Conservation (phyloP, 495 filamentous ascomycete species). For the Neurospora sp. region DNA sequence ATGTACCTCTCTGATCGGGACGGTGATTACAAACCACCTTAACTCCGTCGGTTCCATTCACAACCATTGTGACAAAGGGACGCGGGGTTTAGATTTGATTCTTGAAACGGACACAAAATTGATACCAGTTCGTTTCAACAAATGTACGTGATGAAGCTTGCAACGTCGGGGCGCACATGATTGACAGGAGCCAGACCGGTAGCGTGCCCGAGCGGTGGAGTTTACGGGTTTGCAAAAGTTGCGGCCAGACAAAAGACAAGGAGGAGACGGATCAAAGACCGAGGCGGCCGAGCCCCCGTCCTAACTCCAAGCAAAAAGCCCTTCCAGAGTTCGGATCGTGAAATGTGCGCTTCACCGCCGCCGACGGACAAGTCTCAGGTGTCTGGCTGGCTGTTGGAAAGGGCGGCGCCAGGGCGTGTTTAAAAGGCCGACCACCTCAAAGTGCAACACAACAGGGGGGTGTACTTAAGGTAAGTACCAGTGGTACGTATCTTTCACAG, state of each 20-base stretch:
- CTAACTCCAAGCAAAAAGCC: neutral
- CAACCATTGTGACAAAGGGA: neutral
- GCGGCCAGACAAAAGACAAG: neutral
- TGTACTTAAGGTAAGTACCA: neutral
- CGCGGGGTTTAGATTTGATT: neutral
- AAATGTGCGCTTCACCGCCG: conserved; percentile 6
- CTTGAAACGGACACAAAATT: neutral
- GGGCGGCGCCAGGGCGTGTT: conserved; percentile 8
- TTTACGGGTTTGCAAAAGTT: neutral
- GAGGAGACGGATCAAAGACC: neutral
- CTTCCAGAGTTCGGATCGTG: neutral
- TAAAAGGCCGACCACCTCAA: conserved; percentile 4
- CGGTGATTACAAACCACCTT: neutral
- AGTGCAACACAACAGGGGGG: conserved; percentile 8
- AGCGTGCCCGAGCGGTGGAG: neutral
- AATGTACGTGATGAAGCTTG: neutral
- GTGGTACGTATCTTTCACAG: neutral
- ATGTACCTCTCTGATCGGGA: neutral
- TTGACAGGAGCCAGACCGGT: neutral
- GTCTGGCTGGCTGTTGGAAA: conserved; percentile 1
- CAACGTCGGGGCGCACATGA: neutral
- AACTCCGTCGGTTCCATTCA: neutral
- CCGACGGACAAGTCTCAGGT: conserved; percentile 6
- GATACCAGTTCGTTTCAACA: neutral
- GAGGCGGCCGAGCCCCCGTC: neutral